phyloP scores from a whole-genome alignment of 2,329 filamentous ascomycete genomes.

The Botryotinia globosa region DNA sequence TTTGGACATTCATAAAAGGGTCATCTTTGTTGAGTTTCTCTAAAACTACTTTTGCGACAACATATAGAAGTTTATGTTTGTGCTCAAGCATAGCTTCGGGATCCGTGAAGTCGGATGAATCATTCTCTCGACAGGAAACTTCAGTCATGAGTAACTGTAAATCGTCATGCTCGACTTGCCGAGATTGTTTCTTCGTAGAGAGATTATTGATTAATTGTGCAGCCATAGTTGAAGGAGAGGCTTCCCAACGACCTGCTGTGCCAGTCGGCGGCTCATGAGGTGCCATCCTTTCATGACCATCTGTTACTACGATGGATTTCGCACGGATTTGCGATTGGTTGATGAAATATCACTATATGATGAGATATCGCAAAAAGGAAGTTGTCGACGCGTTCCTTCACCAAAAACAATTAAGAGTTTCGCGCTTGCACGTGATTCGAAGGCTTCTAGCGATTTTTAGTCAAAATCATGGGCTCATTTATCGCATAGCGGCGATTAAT shows the following conservation, averaged over 20 bases:
- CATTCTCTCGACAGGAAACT: constrained; percentile 61
- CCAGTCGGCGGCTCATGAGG: constrained; percentile 14
- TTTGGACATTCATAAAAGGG: constrained; percentile 56
- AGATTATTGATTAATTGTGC: constrained; percentile 84
- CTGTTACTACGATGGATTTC: no score
- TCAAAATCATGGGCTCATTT: not conserved
- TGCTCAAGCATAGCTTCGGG: constrained; percentile 66
- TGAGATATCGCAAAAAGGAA: not conserved
- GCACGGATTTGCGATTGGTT: not conserved
- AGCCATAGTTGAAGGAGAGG: constrained; percentile 76
- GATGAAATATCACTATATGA: not conserved
- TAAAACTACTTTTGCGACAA: constrained; percentile 76
- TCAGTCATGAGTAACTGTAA: constrained; percentile 66
- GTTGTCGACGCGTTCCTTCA: constrained; percentile 15
- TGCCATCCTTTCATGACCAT: constrained; percentile 34
- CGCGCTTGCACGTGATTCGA: not conserved
- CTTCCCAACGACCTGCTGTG: constrained; percentile 25
- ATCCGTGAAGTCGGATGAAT: constrained; percentile 46
- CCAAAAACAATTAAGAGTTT: not conserved
- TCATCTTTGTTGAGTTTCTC: constrained; percentile 67
- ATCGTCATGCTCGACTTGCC: constrained; percentile 66
- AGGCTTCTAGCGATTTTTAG: not conserved
- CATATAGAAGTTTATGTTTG: constrained; percentile 81
- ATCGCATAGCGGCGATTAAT: not conserved
- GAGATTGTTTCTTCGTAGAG: constrained; percentile 59